phyloP scores from a whole-genome alignment of 2,329 filamentous ascomycete genomes.

The Penicillium polonicum region DNA sequence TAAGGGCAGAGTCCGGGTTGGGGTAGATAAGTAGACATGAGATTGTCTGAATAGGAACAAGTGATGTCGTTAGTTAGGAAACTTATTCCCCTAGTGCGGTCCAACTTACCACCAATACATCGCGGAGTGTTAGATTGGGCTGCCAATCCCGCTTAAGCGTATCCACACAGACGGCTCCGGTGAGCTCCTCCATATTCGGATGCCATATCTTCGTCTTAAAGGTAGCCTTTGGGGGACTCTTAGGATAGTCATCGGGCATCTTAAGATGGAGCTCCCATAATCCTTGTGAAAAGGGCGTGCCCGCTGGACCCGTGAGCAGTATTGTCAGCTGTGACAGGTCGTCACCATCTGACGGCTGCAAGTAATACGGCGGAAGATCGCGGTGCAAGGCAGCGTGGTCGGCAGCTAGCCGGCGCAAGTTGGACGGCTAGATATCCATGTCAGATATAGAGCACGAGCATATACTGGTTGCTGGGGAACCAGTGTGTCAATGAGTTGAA shows the following conservation, averaged over 20 bases:
- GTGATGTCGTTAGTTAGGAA: neutral
- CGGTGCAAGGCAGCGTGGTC: slow-evolving; percentile 60
- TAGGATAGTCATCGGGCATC: slow-evolving; percentile 58
- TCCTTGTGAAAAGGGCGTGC: slow-evolving; percentile 59
- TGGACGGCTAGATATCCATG: slow-evolving; percentile 31
- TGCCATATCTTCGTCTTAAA: slow-evolving; percentile 64
- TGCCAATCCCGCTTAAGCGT: slow-evolving; percentile 65
- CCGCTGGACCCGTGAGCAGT: slow-evolving; percentile 58
- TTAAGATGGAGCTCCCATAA: slow-evolving; percentile 60
- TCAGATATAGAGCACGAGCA: slow-evolving; percentile 8
- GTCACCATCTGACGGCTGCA: slow-evolving; percentile 53
- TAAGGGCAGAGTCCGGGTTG: slow-evolving; percentile 63
- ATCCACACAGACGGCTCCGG: slow-evolving; percentile 63
- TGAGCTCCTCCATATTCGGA: slow-evolving; percentile 63
- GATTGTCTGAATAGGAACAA: slow-evolving; percentile 50
- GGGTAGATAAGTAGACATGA: slow-evolving; percentile 63
- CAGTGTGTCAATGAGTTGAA: neutral
- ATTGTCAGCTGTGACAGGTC: slow-evolving; percentile 59
- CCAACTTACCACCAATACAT: slow-evolving; percentile 53
- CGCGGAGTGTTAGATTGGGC: slow-evolving; percentile 55
- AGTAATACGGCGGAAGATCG: slow-evolving; percentile 60
- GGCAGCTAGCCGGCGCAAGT: slow-evolving; percentile 57
- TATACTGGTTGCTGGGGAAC: slow-evolving; percentile 8
- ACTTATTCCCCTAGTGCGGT: neutral
- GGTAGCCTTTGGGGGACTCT: slow-evolving; percentile 53